Conservation (phyloP, 306 rosid genomes). For the Begonia loranthoides region DNA sequence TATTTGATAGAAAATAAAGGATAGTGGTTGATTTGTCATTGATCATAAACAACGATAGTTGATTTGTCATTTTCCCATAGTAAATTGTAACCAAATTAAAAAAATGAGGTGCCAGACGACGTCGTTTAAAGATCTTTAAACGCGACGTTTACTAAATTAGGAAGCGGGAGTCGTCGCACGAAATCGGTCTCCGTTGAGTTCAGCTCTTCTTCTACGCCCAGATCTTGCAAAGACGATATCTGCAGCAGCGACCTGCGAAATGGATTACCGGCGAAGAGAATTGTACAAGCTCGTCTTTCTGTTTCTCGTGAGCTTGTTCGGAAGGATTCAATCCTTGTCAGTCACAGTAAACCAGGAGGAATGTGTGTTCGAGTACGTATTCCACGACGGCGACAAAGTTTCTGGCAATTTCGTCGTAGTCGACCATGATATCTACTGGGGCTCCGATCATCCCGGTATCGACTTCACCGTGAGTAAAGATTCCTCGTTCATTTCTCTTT, state of each 20-base stretch:
- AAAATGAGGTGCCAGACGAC: too few species aligned
- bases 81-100: too few species aligned
- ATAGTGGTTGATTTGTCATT: too few species aligned
- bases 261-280: slow-evolving; percentile 29
- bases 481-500: neutral
- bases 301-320: slow-evolving; percentile 32
- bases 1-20: too few species aligned
- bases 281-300: slow-evolving; percentile 24
- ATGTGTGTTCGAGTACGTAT: slow-evolving; percentile 80
- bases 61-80: too few species aligned
- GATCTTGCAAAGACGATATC: neutral
- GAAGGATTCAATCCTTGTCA: slow-evolving; percentile 49
- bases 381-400: slow-evolving; percentile 71
- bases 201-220: too few species aligned
- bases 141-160: too few species aligned
- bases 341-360: slow-evolving; percentile 80
- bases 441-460: slow-evolving; percentile 88
- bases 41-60: too few species aligned
- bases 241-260: neutral
- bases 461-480: slow-evolving; percentile 48
- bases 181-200: too few species aligned
- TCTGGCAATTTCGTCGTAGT: slow-evolving; percentile 92
- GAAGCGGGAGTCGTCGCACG: too few species aligned
- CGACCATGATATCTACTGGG: slow-evolving; percentile 93
- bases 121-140: too few species aligned